Conservation (phyloP, 2,329 filamentous ascomycete genomes). For the Fusarium cicatricum region DNA sequence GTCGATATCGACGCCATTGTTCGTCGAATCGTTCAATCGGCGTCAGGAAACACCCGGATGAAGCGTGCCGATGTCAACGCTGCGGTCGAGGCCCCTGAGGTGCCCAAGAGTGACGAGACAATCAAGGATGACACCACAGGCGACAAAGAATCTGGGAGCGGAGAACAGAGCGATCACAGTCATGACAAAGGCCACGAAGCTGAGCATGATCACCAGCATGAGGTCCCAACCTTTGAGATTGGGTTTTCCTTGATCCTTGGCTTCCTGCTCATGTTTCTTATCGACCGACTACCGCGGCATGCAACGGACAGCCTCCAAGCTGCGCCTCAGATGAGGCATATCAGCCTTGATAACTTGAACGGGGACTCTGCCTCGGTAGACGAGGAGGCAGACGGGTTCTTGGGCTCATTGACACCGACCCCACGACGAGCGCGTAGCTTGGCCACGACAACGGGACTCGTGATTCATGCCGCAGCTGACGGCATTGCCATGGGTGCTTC, state of each 20-base stretch:
- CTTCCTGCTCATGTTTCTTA: slow-evolving; percentile 96
- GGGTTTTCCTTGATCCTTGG: slow-evolving; percentile 87
- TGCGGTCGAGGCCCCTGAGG: slow-evolving; percentile 17
- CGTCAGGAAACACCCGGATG: slow-evolving; percentile 8
- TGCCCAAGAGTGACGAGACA: slow-evolving; percentile 18
- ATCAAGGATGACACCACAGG: slow-evolving; percentile 7
- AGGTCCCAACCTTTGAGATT: slow-evolving; percentile 76
- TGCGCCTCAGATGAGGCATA: slow-evolving; percentile 77
- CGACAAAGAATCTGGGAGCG: slow-evolving; percentile 19
- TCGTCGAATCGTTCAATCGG: slow-evolving; percentile 22
- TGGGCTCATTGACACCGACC: slow-evolving; percentile 65
- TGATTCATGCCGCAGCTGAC: slow-evolving; percentile 94
- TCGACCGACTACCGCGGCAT: slow-evolving; percentile 84
- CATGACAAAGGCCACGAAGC: slow-evolving; percentile 45
- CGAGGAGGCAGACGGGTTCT: slow-evolving; percentile 65
- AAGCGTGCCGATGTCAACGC: slow-evolving; percentile 24
- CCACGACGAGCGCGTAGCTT: slow-evolving; percentile 69
- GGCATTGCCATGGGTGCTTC: slow-evolving; percentile 96
- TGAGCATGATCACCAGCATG: slow-evolving; percentile 47
- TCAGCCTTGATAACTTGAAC: slow-evolving; percentile 85
- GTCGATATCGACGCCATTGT: slow-evolving; percentile 26
- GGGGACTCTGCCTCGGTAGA: slow-evolving; percentile 60
- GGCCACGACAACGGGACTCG: slow-evolving; percentile 91
- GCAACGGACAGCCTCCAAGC: slow-evolving; percentile 70
- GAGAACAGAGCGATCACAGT: slow-evolving; percentile 40